Base-by-base conservation (phyloP, 176 grass and related monocot species). In the Oryza glaberrima region DNA sequence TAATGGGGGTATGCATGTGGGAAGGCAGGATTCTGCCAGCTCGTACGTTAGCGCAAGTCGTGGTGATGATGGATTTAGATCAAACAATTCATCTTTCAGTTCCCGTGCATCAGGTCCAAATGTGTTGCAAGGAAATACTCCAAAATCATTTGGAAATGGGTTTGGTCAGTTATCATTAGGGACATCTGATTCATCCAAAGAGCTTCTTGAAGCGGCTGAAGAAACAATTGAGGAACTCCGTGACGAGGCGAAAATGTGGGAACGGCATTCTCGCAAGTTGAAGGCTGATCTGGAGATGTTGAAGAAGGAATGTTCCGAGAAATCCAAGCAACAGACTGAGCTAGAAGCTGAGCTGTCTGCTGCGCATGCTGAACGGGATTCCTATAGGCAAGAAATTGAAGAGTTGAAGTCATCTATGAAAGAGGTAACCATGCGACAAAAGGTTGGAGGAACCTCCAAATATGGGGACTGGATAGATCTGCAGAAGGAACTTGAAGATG, bases 191-290 rank as follows among this genome's bases (percentile, higher is more conserved):
- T 99, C 96, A 88, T 90, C 93, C 63, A 99, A 96, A 82, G 96
- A 94, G 74, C 86, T 99, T 79, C 88, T 94, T 44, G 96, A 99
- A 88, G 93, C 91, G 80, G 91, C 96, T 89, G 96, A 99, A 79
- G 96, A 96, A 88, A 94, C 94, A 20, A 96, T 99, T 32, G 96
- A 99, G 60, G 96, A 99, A 75, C 91, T 99, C 76, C 88, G 94
- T 56, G 97, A 99, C 64, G 97, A 99, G 82, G 94, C 90, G 65
- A 92, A 99, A 88, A 99, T 99, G 97, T 99, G 97, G 97, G 97
- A 99, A 67, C 84, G 97, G 16, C 97, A 99, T 89, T 96, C 97
- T 85, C 94, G 90, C 54, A 95, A 99, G 73, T 85, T 99, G 78
- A 99, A 99, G 88, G 77, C 91, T 92, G 97, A 99, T 70, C 86